Conservation (phyloP, 2,329 filamentous ascomycete species). For the Capronia americana region DNA sequence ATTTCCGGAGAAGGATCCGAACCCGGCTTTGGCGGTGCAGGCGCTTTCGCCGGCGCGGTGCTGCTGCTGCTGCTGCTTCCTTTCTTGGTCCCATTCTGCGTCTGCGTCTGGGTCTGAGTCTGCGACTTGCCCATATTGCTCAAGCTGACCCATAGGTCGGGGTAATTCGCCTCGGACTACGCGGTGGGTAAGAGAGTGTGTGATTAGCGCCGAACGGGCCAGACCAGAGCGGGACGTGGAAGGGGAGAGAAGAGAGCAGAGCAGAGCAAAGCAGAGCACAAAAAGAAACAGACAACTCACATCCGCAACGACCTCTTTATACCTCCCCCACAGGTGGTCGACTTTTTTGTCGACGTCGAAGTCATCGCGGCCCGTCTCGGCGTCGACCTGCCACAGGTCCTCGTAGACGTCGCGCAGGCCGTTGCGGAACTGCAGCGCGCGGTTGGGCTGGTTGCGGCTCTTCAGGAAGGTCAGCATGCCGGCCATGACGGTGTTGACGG, state of each 20-base stretch:
- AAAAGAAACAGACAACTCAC: slow-evolving; percentile 1
- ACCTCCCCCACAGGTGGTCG: slow-evolving; percentile 11
- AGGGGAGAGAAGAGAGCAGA: not conserved
- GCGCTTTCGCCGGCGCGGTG: too few species aligned
- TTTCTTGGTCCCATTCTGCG: not conserved
- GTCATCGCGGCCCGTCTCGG: slow-evolving; percentile 16
- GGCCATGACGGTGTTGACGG: slow-evolving; percentile 30
- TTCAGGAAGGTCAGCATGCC: slow-evolving; percentile 29
- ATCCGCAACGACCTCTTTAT: slow-evolving; percentile 19
- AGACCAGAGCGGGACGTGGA: not conserved
- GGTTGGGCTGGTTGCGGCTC: slow-evolving; percentile 29
- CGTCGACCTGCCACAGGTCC: slow-evolving; percentile 23
- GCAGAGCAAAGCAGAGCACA: not conserved
- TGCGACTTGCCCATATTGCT: not conserved
- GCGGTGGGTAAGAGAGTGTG: not conserved
- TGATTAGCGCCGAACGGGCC: not conserved
- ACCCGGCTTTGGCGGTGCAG: too few species aligned
- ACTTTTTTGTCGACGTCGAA: slow-evolving; percentile 21
- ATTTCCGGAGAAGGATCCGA: not conserved
- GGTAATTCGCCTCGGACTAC: slow-evolving; percentile 29
- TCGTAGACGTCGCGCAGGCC: slow-evolving; percentile 17
- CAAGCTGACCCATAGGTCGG: slow-evolving; percentile 28
- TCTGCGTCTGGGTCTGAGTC: not conserved
- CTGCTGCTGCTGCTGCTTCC: not conserved
- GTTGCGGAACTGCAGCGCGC: slow-evolving; percentile 29